Evolutionary conservation across 441 rosid species (phyloP).

Genomic region (Lepidium campestre): DNA sequence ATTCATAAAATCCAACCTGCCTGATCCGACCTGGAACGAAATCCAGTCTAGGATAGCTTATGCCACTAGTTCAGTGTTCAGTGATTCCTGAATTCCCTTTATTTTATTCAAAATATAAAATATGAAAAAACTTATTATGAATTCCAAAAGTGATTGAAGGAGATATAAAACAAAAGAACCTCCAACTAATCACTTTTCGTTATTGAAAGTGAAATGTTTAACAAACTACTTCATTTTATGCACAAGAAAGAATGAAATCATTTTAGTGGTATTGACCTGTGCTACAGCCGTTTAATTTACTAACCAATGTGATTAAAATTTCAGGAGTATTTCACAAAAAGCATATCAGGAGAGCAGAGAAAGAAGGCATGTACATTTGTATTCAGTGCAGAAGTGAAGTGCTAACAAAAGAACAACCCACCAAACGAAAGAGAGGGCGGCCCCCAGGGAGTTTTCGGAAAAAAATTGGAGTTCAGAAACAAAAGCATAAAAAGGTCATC

Average conservation of each 20-base stretch:
- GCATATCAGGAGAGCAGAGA: slow-evolving; percentile 63
- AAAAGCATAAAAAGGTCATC: slow-evolving; percentile 39
- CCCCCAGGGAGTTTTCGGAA: slow-evolving; percentile 37
- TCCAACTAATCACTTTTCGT: neutral
- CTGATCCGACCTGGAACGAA: neutral
- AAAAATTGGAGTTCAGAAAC: slow-evolving; percentile 32
- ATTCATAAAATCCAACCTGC: neutral
- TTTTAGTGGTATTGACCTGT: neutral
- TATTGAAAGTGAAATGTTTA: neutral
- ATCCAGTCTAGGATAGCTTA: neutral
- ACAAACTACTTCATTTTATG: neutral
- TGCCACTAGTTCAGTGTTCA: neutral
- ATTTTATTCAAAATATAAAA: neutral
- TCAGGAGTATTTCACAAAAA: slow-evolving; percentile 81
- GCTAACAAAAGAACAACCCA: slow-evolving; percentile 25
- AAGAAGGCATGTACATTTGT: slow-evolving; percentile 53
- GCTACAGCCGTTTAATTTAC: neutral
- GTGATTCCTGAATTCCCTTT: neutral
- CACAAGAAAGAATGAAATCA: neutral
- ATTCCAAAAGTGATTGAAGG: neutral
- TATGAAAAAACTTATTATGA: neutral
- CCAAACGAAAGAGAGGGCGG: slow-evolving; percentile 31
- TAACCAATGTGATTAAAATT: slow-evolving; percentile 25
- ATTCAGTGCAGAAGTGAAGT: slow-evolving; percentile 53
- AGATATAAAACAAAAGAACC: neutral